Conservation (phyloP, 305 asterid genomes). For the Fraxinus paxiana region DNA sequence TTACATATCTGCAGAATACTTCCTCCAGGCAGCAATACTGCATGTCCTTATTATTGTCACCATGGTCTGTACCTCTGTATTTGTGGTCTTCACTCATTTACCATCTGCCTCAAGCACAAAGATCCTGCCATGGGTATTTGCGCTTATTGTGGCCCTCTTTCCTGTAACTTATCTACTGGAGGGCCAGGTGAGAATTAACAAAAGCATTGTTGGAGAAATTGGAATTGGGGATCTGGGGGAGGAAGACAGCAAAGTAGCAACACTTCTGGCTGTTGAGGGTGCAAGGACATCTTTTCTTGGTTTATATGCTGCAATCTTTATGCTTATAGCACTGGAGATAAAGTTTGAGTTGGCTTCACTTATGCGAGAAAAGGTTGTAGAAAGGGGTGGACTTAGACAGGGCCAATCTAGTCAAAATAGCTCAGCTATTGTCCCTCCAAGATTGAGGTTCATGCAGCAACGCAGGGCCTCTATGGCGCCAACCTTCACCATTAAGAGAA, state of each 20-base stretch:
- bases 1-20: slow-evolving; percentile 87
- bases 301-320: slow-evolving; percentile 84
- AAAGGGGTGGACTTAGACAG: slow-evolving; percentile 66
- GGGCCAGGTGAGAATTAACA: slow-evolving; percentile 82
- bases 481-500: slow-evolving; percentile 65
- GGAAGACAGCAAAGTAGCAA: slow-evolving; percentile 75
- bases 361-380: slow-evolving; percentile 59
- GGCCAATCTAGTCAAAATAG: slow-evolving; percentile 70
- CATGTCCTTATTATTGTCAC: slow-evolving; percentile 81
- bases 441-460: slow-evolving; percentile 90
- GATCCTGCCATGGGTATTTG: slow-evolving; percentile 91
- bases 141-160: slow-evolving; percentile 90
- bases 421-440: slow-evolving; percentile 67
- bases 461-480: slow-evolving; percentile 75
- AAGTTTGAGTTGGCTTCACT: slow-evolving; percentile 93
- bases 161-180: slow-evolving; percentile 93
- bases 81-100: slow-evolving; percentile 90
- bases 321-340: slow-evolving; percentile 92
- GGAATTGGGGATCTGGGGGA: slow-evolving; percentile 50
- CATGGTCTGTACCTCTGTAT: slow-evolving; percentile 82
- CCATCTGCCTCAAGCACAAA: slow-evolving; percentile 97
- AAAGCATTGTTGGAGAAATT: slow-evolving; percentile 47
- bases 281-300: slow-evolving; percentile 95
- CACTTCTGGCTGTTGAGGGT: slow-evolving; percentile 85
- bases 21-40: slow-evolving; percentile 78